Base-by-base conservation (phyloP, 163 green algal species). In the Picocystis sp. region DNA sequence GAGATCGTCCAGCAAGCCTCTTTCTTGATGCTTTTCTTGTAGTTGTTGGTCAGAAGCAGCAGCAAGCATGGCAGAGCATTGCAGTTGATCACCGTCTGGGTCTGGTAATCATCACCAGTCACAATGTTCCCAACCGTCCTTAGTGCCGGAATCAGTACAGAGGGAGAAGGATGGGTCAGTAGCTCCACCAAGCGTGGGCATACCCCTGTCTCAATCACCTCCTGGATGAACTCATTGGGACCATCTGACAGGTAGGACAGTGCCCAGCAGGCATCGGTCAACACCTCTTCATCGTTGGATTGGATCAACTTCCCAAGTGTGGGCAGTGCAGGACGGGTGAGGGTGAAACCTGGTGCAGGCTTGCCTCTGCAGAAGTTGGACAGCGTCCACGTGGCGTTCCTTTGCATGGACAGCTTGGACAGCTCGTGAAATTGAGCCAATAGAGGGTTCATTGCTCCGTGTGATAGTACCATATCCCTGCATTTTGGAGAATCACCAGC, bases 11-110 rank as follows among this genome's bases (percentile, higher is more conserved):
- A 99, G 78, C 90, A 99, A 0, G 90, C 83, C 74, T 96, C 87
- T 75, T 99, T 99, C 76, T 96, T 96, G 74, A 99, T 97, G 67
- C 64, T 85, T 74, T 99, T 99, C 76, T 97, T 97, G 66, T 93
- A 79, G 55, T 83, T 86, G 41, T 72, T 81, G 14, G 68, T 81
- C 13, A 99, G 71, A 58, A 99, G 77, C 58, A 84, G 77, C 24
- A 92, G 79, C 69, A 99, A 72, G 72, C 81, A 93, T 17, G 66
- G 50, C 48, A 99, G 72, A 13, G 85, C 90, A 22, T 77, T 67
- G 65, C 87, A 94, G 73, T 96, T 95, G 73, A 99, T 93, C 54
- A 98, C 78, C 14, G 87, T 83, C 74, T 95, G 69, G 19, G 90
- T 99, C 77, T 99, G 88, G 59, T 84, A 70, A 73, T 99, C 90